Conservation (phyloP, 2,329 filamentous ascomycete species). For the Aspergillus transmontanensis region DNA sequence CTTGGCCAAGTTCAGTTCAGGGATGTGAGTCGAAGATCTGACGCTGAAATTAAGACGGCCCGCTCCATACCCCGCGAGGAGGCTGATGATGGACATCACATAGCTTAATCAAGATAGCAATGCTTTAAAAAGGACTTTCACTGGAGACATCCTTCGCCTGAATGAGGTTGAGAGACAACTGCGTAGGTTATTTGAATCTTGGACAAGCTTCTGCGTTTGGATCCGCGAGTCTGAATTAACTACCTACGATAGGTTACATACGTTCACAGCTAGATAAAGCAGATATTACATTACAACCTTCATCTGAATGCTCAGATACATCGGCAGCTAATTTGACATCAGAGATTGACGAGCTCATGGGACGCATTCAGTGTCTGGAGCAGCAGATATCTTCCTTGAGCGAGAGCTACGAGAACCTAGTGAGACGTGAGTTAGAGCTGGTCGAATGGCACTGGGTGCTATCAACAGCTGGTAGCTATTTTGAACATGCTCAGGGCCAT, state of each 20-base stretch:
- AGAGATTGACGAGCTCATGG: slow-evolving; percentile 93
- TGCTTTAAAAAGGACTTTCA: slow-evolving; percentile 96
- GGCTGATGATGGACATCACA: slow-evolving; percentile 7
- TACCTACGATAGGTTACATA: slow-evolving; percentile 72
- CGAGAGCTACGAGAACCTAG: slow-evolving; percentile 97
- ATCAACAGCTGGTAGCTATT: slow-evolving; percentile 94
- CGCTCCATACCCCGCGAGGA: slow-evolving; percentile 17
- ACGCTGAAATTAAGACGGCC: not conserved
- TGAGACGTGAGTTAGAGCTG: slow-evolving; percentile 94
- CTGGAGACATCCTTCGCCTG: slow-evolving; percentile 92
- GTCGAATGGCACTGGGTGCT: slow-evolving; percentile 99
- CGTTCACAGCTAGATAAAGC: slow-evolving; percentile 94
- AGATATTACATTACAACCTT: slow-evolving; percentile 79
- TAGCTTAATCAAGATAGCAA: slow-evolving; percentile 91
- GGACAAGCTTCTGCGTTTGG: not conserved
- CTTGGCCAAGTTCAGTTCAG: slow-evolving; percentile 95
- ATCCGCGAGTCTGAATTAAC: too few relatives aligned
- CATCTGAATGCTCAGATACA: slow-evolving; percentile 86
- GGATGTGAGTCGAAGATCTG: slow-evolving; percentile 67
- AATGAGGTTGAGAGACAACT: slow-evolving; percentile 98
- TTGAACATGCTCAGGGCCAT: slow-evolving; percentile 92
- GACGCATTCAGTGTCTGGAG: slow-evolving; percentile 89
- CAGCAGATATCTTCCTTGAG: slow-evolving; percentile 89
- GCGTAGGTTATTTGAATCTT: slow-evolving; percentile 59
- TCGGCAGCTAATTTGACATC: slow-evolving; percentile 85